Conservation (phyloP, 1,284 basidiomycete genomes). For the Leccinum solheimii region DNA sequence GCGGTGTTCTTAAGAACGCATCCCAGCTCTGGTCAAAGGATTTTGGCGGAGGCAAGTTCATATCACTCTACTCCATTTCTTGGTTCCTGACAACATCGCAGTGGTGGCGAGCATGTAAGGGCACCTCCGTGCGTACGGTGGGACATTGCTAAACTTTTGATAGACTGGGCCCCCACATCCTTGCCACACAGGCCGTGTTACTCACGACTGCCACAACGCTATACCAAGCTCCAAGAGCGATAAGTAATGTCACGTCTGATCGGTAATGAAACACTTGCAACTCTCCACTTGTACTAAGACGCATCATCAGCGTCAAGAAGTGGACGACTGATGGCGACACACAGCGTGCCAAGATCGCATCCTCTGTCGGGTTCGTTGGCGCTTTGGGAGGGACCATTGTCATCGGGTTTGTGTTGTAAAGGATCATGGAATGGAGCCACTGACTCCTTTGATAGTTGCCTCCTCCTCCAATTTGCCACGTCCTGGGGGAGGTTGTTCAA, state of each 20-base stretch:
- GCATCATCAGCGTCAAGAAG: conserved; percentile 20
- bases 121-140: background rate
- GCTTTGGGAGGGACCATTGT: conserved; percentile 21
- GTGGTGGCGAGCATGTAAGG: conserved; percentile 30
- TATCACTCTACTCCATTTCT: background rate
- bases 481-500: conserved; percentile 32
- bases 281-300: background rate
- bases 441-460: conserved; percentile 14
- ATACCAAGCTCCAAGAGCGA: conserved; percentile 25
- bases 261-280: conserved; percentile 24
- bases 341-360: conserved; percentile 27
- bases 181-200: conserved; percentile 31
- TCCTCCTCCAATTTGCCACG: conserved; percentile 18
- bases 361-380: conserved; percentile 18
- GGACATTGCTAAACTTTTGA: conserved; percentile 5
- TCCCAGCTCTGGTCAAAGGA: conserved; percentile 35
- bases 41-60: conserved; percentile 27
- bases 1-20: conserved; percentile 26
- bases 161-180: conserved; percentile 29
- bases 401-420: conserved; percentile 17
- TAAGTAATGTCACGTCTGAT: conserved; percentile 20
- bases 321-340: conserved; percentile 25
- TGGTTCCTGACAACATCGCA: conserved; percentile 15
- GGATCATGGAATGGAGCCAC: background rate
- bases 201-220: conserved; percentile 28